A percentile compares a stretch with the other conserved stretches of the same genome.
Evolutionary conservation across 306 rosid genomes (phyloP).

Genomic region (Quercus robur): DNA sequence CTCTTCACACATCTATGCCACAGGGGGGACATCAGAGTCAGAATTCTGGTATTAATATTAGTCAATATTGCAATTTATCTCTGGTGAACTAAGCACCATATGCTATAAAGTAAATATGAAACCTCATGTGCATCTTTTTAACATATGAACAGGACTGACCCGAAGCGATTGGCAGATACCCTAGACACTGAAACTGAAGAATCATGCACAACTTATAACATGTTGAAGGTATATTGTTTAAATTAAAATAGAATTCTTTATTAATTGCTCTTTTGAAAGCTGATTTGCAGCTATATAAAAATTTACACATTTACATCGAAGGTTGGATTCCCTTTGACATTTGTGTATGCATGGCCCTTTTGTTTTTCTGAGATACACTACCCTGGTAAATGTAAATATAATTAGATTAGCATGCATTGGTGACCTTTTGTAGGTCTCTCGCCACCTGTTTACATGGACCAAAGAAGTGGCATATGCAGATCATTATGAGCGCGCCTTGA

Average conservation of each 20-base stretch:
- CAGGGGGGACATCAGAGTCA: constrained; percentile 84
- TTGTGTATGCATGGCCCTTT: neutral
- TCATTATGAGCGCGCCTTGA: constrained; percentile 84
- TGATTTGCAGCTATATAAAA: too few relatives aligned
- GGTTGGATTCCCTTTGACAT: neutral
- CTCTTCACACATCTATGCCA: constrained; percentile 93
- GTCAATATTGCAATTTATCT: constrained; percentile 16
- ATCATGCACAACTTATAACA: constrained; percentile 88
- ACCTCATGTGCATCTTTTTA: neutral
- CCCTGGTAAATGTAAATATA: neutral
- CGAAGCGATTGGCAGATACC: constrained; percentile 58
- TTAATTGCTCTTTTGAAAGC: neutral
- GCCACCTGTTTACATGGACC: constrained; percentile 82
- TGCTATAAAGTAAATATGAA: neutral
- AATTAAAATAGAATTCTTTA: neutral
- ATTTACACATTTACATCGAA: neutral
- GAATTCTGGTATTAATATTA: constrained; percentile 74
- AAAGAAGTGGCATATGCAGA: constrained; percentile 80
- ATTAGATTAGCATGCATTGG: neutral
- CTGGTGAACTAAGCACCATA: constrained; percentile 5
- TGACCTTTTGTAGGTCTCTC: constrained; percentile 62
- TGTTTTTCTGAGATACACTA: neutral
- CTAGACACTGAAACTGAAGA: constrained; percentile 74
- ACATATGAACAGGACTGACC: constrained; percentile 45
- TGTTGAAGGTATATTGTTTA: constrained; percentile 63